A percentile compares a stretch with the other conserved stretches of the same genome.
These are phyloP conservation scores for Agarophyton chilense DNA, from an alignment of 23 red algal species.

Conservation along the genomic window DNA sequence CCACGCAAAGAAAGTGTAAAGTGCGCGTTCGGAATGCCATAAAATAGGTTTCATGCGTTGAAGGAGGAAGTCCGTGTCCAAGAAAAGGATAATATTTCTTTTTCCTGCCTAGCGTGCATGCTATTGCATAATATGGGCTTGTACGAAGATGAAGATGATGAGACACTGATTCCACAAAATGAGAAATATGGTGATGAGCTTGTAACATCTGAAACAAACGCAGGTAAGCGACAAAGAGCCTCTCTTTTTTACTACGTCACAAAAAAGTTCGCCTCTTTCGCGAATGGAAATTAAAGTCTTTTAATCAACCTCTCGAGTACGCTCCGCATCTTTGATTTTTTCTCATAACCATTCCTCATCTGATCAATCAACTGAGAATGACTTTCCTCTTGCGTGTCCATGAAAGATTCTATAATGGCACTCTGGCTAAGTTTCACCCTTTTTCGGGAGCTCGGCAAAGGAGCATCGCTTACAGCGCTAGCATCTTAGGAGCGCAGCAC, in stretches of 20 bases:
- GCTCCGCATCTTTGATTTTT: not conserved
- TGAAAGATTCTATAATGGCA: not conserved
- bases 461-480: not conserved
- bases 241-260: slow-evolving; percentile 18
- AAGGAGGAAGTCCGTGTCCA: not conserved
- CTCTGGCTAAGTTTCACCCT: not conserved
- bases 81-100: slow-evolving; percentile 18
- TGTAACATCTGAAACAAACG: not conserved
- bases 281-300: too few relatives aligned
- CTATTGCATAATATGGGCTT: slow-evolving; percentile 40
- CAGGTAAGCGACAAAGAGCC: not conserved
- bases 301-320: not conserved
- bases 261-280: too few relatives aligned
- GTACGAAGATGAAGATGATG: not conserved
- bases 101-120: not conserved
- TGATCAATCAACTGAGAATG: not conserved
- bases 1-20: not conserved
- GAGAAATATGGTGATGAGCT: not conserved
- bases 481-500: not conserved
- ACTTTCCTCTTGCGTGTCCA: not conserved
- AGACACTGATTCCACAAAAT: not conserved
- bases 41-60: slow-evolving; percentile 5
- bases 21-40: slow-evolving; percentile 46
- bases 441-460: not conserved
- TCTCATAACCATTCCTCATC: slow-evolving; percentile 21